A percentile compares a stretch with the other conserved stretches of the same genome.
These are phyloP conservation scores for Alternaria sp. DNA, from an alignment of 2,329 filamentous ascomycete genomes.

Conservation along the genomic window DNA sequence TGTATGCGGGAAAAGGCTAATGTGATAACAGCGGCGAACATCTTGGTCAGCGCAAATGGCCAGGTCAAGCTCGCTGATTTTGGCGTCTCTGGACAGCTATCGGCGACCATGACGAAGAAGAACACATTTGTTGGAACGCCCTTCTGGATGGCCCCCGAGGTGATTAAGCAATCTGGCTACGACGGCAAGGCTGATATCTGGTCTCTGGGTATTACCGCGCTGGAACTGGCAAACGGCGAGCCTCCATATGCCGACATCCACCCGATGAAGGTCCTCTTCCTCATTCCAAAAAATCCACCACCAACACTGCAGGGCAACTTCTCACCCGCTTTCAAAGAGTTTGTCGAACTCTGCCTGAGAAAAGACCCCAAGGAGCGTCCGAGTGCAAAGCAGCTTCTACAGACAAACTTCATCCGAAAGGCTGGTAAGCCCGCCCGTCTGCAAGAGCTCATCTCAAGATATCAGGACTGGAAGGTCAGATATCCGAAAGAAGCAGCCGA, in stretches of 20 bases:
- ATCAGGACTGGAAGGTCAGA: conserved; percentile 83
- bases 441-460: conserved; percentile 91
- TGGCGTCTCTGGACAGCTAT: conserved; percentile 93
- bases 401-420: conserved; percentile 86
- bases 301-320: conserved; percentile 69
- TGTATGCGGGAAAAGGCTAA: conserved; percentile 6
- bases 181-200: conserved; percentile 98
- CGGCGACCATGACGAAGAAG: conserved; percentile 99
- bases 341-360: conserved; percentile 72
- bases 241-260: conserved; percentile 96
- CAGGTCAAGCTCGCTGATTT: conserved; percentile 98
- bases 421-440: conserved; percentile 97
- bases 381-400: conserved; percentile 82
- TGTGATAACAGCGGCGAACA: conserved; percentile 78
- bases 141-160: conserved; percentile 99
- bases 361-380: conserved; percentile 90
- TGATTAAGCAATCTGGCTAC: conserved; percentile 98
- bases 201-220: conserved; percentile 92
- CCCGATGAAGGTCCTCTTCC: conserved; percentile 96
- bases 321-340: conserved; percentile 58
- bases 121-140: conserved; percentile 98
- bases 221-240: conserved; percentile 90
- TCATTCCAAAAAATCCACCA: conserved; percentile 93
- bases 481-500: conserved; percentile 72
- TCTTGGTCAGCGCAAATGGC: conserved; percentile 85